Conservation (phyloP, 129 eudicot species). For the Lonicera japonica region DNA sequence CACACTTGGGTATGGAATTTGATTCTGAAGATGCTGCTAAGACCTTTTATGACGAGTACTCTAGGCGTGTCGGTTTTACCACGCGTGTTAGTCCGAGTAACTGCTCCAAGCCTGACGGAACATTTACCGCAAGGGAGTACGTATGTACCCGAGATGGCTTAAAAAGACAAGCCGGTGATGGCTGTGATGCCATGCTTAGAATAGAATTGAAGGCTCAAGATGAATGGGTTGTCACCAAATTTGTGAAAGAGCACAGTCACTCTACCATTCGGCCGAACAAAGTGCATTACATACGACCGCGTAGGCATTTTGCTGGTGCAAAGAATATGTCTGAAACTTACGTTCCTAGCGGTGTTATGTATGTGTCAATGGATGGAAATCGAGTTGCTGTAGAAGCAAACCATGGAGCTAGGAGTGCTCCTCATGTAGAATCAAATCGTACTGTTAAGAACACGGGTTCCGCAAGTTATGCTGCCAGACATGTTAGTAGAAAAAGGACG, state of each 20-base stretch:
- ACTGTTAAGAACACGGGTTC: constrained; percentile 31
- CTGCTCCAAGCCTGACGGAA: constrained; percentile 31
- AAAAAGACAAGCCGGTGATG: constrained; percentile 36
- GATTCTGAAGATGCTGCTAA: constrained; percentile 60
- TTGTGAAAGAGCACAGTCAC: constrained; percentile 58
- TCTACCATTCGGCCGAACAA: constrained; percentile 24
- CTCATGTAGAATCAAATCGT: constrained; percentile 23
- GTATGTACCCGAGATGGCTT: constrained; percentile 39
- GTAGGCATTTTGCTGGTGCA: constrained; percentile 39
- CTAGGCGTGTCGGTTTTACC: constrained; percentile 59
- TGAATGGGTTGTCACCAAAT: constrained; percentile 55
- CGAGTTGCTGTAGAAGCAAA: constrained; percentile 35
- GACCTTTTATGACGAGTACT: constrained; percentile 63
- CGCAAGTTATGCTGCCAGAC: constrained; percentile 25
- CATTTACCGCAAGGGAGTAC: constrained; percentile 25
- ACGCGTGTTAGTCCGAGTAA: constrained; percentile 29
- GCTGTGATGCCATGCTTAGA: constrained; percentile 62
- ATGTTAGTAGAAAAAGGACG: constrained; percentile 40
- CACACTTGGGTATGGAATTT: constrained; percentile 67
- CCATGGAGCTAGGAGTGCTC: constrained; percentile 27
- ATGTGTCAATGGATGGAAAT: constrained; percentile 56
- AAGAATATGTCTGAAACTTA: constrained; percentile 34
- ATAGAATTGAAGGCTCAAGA: constrained; percentile 39
- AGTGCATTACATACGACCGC: constrained; percentile 36
- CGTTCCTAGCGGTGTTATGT: constrained; percentile 73